These are phyloP conservation scores for Diaporthe longicolla DNA, from an alignment of 2,329 filamentous ascomycete genomes.

Conservation along the genomic window DNA sequence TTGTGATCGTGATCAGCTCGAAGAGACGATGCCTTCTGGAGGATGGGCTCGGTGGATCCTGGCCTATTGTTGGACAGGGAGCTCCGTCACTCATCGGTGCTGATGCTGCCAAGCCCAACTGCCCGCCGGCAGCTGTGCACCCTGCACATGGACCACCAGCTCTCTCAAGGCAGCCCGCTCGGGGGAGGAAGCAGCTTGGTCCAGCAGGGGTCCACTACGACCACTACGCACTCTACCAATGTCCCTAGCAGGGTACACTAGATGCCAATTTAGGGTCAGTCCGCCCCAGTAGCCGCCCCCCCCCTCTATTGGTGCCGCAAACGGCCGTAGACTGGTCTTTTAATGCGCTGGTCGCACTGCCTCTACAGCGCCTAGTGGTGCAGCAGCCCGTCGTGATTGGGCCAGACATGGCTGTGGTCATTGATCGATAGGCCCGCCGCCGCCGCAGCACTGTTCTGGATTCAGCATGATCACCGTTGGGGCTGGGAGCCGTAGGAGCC, in stretches of 20 bases:
- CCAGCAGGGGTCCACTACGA: constrained; percentile 7
- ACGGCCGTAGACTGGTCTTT: constrained; percentile 20
- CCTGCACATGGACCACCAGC: background rate
- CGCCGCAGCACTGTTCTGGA: constrained; percentile 21
- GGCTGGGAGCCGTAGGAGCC: background rate
- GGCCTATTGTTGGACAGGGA: constrained; percentile 34
- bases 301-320: constrained; percentile 27
- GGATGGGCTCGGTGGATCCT: constrained; percentile 34
- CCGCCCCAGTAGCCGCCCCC: constrained; percentile 12
- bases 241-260: background rate
- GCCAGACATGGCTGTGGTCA: background rate
- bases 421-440: constrained; percentile 30
- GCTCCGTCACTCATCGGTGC: constrained; percentile 35
- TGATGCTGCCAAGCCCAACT: constrained; percentile 34
- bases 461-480: constrained; percentile 31
- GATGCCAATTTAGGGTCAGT: background rate
- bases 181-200: background rate
- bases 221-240: background rate
- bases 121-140: constrained; percentile 20
- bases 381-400: constrained; percentile 29
- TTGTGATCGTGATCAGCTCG: constrained; percentile 26
- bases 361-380: constrained; percentile 26
- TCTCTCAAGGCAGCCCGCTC: background rate
- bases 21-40: constrained; percentile 16
- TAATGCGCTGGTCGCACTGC: constrained; percentile 30